These are phyloP conservation scores for Fusarium armeniacum DNA, from an alignment of 2,329 filamentous ascomycete species.

Conservation along the genomic window DNA sequence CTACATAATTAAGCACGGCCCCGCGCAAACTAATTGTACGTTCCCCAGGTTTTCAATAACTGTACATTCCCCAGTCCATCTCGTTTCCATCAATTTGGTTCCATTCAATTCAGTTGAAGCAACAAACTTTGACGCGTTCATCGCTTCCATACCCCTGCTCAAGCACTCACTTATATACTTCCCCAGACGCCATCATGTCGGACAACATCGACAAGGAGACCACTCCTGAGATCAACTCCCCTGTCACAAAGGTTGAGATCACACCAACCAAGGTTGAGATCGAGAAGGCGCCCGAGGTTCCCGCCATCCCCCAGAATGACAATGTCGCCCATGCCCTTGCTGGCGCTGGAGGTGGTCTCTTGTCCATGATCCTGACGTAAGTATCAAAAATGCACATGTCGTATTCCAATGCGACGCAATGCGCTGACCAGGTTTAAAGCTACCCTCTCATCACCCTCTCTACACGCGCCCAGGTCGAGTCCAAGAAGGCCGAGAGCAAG, in stretches of 20 bases:
- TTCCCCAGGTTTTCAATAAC: constrained; percentile 37
- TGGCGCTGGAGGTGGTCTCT: constrained; percentile 90
- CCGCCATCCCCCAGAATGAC: constrained; percentile 83
- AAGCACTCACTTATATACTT: constrained; percentile 18
- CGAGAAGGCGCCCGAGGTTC: constrained; percentile 63
- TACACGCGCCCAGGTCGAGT: constrained; percentile 97
- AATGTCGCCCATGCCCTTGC: constrained; percentile 96
- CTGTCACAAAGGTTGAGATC: constrained; percentile 42
- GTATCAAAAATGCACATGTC: constrained; percentile 41
- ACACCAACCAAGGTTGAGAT: constrained; percentile 34
- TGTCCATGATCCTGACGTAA: constrained; percentile 96
- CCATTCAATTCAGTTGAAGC: constrained; percentile 21
- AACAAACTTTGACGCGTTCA: constrained; percentile 13
- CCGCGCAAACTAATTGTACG: constrained; percentile 31
- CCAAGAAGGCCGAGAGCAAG: constrained; percentile 87
- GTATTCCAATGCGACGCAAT: constrained; percentile 28
- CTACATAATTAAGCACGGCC: constrained; percentile 37
- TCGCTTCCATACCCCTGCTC: constrained; percentile 26
- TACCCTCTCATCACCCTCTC: constrained; percentile 98
- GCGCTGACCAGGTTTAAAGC: constrained; percentile 60
- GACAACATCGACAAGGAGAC: constrained; percentile 43
- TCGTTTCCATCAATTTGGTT: constrained; percentile 21
- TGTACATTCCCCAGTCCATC: constrained; percentile 26
- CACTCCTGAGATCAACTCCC: constrained; percentile 39
- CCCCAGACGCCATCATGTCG: constrained; percentile 34